Base-by-base conservation (phyloP, 2,329 filamentous ascomycete species). In the Aspergillus tubingensis region DNA sequence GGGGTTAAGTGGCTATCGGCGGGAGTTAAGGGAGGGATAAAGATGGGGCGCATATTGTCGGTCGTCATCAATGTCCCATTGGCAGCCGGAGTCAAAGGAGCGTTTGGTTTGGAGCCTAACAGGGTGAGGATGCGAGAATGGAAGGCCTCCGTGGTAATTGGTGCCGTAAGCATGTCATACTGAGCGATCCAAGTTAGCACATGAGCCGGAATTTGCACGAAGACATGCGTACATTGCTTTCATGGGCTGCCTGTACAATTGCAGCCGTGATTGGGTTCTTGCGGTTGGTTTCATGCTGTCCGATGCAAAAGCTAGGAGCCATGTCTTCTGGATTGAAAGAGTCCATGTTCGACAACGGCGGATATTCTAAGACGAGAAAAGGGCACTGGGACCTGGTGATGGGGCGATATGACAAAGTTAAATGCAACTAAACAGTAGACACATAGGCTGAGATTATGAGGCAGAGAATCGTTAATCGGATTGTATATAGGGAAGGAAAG, bases 1-100 rank as follows among this genome's bases (percentile, higher is more conserved):
- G 92, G 89, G 0, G 88, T 91, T 65, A 99, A 80, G 44, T 92
- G 88, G 2, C 79, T 80, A 66, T 82, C 80, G 13, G 70, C 67
- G 5, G 76, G 75, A 5, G 73, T 71, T 27, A 82, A 67, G 32
- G 77, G 73, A 15, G 80, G 75, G 39, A 82, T 71, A 21, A 68
- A 67, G 32, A 81, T 64, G 19, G 74, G 72, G 38, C 69, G 73
- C 36, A 74, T 76, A 64, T 80, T 81, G 44, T 72, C 69, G 19
- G 76, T 76, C 23, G 75, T 79, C 21, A 59, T 73, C 64, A 77
- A 68, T 15, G 78, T 80, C 25, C 75, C 74, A 65, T 70, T 67
- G 19, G 67, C 69, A 56, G 79, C 73, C 36, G 70, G 66, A 8
- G 67, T 62, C 4, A 71, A 69, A 7, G 73, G 66, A 2, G 47